These are phyloP conservation scores for Saprolegnia parasitica DNA, from an alignment of 352 stramenopile species.

Conservation along the genomic window DNA sequence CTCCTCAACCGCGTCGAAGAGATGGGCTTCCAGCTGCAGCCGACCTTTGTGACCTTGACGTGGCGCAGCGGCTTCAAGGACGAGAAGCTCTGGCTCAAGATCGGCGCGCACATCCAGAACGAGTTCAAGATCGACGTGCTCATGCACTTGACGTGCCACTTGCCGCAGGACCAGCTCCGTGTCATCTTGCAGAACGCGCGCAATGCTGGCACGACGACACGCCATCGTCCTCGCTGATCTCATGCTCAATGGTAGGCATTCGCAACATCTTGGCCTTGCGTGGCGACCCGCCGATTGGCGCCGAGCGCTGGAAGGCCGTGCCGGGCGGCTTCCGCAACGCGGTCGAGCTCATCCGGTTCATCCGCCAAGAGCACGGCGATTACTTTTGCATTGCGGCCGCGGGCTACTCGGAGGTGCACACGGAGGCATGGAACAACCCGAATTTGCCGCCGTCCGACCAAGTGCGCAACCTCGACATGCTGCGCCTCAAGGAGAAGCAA, in stretches of 20 bases:
- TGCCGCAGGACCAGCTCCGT: conserved; percentile 61
- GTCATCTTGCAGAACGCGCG: conserved; percentile 60
- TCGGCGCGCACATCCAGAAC: conserved; percentile 83
- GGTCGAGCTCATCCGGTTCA: conserved; percentile 95
- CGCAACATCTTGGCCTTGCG: conserved; percentile 98
- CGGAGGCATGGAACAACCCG: conserved; percentile 78
- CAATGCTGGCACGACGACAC: conserved; percentile 38
- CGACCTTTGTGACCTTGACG: conserved; percentile 86
- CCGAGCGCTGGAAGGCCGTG: conserved; percentile 77
- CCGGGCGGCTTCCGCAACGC: conserved; percentile 92
- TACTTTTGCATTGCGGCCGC: conserved; percentile 97
- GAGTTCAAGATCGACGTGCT: conserved; percentile 80
- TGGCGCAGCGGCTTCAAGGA: conserved; percentile 87
- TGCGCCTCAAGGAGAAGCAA: conserved; percentile 96
- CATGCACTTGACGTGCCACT: conserved; percentile 74
- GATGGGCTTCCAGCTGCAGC: conserved; percentile 78
- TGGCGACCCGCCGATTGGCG: conserved; percentile 92
- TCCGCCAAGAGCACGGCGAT: conserved; percentile 93
- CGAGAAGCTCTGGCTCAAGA: conserved; percentile 85
- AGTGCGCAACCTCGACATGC: conserved; percentile 85
- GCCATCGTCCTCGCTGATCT: neutral
- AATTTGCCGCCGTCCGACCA: conserved; percentile 75
- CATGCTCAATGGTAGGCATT: conserved; percentile 63
- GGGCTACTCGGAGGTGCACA: conserved; percentile 95
- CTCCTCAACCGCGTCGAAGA: conserved; percentile 78